phyloP scores from a whole-genome alignment of 2,329 filamentous ascomycete genomes.

The Cordyceps fumosorosea region DNA sequence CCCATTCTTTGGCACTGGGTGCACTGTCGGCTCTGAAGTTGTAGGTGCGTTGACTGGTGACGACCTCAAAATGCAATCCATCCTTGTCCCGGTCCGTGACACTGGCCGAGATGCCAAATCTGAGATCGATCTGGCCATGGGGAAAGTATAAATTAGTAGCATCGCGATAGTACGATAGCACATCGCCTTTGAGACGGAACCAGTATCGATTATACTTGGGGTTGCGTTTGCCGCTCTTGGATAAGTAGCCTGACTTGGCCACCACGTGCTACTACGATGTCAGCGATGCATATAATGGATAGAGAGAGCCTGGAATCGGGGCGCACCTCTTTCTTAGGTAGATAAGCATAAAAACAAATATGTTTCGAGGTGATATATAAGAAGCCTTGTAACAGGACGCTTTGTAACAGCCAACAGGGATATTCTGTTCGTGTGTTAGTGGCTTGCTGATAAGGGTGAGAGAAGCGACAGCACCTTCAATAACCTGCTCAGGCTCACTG shows the following conservation, averaged over 20 bases:
- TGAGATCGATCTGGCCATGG: conserved; percentile 82
- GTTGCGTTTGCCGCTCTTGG: conserved; percentile 82
- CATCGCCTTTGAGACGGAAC: conserved; percentile 88
- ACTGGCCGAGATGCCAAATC: conserved; percentile 83
- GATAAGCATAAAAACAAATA: conserved; percentile 93
- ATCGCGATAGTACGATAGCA: conserved; percentile 82
- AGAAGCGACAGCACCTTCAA: conserved; percentile 51
- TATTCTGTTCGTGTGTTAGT: conserved; percentile 56
- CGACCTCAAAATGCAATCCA: conserved; percentile 68
- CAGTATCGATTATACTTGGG: conserved; percentile 85
- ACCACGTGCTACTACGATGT: conserved; percentile 50
- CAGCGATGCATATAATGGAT: background rate
- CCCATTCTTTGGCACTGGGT: conserved; percentile 91
- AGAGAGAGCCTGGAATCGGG: background rate
- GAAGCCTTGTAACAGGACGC: conserved; percentile 85
- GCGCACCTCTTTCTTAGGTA: conserved; percentile 83
- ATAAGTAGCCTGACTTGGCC: conserved; percentile 80
- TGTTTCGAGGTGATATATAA: conserved; percentile 92
- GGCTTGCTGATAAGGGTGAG: background rate
- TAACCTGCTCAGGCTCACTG: conserved; percentile 72
- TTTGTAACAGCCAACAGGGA: conserved; percentile 88
- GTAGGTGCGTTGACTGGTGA: conserved; percentile 76
- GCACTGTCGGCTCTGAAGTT: conserved; percentile 84
- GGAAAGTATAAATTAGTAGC: conserved; percentile 86
- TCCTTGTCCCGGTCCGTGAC: conserved; percentile 74